Evolutionary conservation across 768 basidiomycete species (phyloP).

Genomic region (Kwoniella heveanensis): DNA sequence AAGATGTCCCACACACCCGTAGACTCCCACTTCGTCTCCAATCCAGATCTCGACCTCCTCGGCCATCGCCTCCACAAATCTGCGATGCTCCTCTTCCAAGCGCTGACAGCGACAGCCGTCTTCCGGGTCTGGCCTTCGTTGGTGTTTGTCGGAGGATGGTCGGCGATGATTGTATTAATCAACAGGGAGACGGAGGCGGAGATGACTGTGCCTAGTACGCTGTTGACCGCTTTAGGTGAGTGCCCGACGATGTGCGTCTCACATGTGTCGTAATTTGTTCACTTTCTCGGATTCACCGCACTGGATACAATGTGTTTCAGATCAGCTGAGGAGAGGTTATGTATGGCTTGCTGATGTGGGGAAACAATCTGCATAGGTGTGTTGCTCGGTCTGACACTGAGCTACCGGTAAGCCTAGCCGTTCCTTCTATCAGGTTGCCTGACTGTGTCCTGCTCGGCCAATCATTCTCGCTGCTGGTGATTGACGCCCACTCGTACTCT

Average conservation of each 20-base stretch:
- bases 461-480: too few relatives aligned
- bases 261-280: too few relatives aligned
- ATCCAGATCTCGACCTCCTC: constrained; percentile 29
- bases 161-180: constrained; percentile 34
- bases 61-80: constrained; percentile 35
- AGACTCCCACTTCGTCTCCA: constrained; percentile 29
- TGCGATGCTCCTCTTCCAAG: constrained; percentile 24
- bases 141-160: constrained; percentile 45
- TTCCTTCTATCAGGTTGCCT: too few relatives aligned
- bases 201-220: constrained; percentile 42
- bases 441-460: too few relatives aligned
- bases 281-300: too few relatives aligned
- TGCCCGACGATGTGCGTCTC: not conserved
- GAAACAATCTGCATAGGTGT: constrained; percentile 39
- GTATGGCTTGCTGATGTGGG: too few relatives aligned
- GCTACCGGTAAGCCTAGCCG: constrained; percentile 45
- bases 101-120: constrained; percentile 39
- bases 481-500: too few relatives aligned
- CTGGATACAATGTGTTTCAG: too few relatives aligned
- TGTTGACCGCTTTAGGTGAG: constrained; percentile 48
- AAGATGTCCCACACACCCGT: constrained; percentile 31
- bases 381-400: constrained; percentile 49
- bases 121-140: constrained; percentile 45
- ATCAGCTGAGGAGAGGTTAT: too few relatives aligned
- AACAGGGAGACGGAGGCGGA: constrained; percentile 40